These are phyloP conservation scores for Adansonia gregorii DNA, from an alignment of 441 rosid genomes.

Conservation along the genomic window DNA sequence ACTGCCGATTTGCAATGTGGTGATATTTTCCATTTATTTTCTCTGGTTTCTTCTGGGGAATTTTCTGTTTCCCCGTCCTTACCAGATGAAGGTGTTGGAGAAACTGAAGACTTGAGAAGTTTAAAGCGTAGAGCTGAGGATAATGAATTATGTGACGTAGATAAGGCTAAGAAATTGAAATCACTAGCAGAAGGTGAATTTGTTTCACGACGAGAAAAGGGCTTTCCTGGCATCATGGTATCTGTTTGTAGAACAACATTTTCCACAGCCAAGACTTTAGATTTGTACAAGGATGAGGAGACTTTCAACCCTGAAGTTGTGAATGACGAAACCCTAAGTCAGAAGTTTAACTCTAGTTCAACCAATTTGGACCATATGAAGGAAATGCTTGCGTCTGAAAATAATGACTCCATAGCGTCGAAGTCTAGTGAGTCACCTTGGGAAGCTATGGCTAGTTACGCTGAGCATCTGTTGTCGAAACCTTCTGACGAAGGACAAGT, in stretches of 20 bases:
- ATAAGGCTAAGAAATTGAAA: conserved; percentile 68
- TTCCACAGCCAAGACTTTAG: conserved; percentile 49
- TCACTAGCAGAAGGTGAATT: conserved; percentile 71
- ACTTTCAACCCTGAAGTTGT: conserved; percentile 36
- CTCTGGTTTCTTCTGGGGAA: conserved; percentile 80
- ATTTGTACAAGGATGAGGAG: conserved; percentile 54
- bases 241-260: conserved; percentile 55
- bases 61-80: conserved; percentile 64
- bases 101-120: conserved; percentile 82
- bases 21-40: conserved; percentile 76
- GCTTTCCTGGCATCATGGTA: conserved; percentile 85
- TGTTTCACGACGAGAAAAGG: conserved; percentile 85
- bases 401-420: conserved; percentile 42
- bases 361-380: conserved; percentile 44
- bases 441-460: conserved; percentile 75
- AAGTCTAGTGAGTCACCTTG: conserved; percentile 58
- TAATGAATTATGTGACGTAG: conserved; percentile 52
- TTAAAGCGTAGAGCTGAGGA: conserved; percentile 73
- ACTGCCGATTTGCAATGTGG: conserved; percentile 90
- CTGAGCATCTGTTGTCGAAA: conserved; percentile 48
- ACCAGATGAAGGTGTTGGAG: conserved; percentile 94
- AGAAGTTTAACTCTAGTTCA: conserved; percentile 36
- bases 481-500: conserved; percentile 40
- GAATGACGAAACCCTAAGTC: conserved; percentile 42
- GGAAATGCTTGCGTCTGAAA: conserved; percentile 46